These are phyloP conservation scores for Castanea sativa DNA, from an alignment of 306 rosid genomes.

Conservation along the genomic window DNA sequence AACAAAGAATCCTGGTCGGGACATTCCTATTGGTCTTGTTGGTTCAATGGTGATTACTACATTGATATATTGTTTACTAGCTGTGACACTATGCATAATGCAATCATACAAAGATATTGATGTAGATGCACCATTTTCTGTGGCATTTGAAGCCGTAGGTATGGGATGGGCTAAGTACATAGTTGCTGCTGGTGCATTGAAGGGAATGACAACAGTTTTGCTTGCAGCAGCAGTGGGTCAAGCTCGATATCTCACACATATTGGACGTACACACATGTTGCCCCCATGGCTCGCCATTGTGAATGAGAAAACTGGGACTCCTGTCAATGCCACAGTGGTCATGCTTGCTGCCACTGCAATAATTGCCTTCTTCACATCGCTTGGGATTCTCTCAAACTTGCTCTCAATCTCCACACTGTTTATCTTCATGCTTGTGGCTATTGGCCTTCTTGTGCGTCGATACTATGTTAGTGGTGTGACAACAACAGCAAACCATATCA, in stretches of 20 bases:
- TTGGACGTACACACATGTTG: constrained; percentile 86
- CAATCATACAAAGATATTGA: constrained; percentile 24
- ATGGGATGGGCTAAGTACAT: constrained; percentile 83
- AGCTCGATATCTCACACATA: constrained; percentile 82
- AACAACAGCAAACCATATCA: constrained; percentile 17
- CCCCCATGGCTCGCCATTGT: constrained; percentile 81
- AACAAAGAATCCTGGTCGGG: constrained; percentile 68
- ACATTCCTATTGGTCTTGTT: constrained; percentile 84
- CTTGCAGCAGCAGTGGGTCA: constrained; percentile 71
- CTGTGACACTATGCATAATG: constrained; percentile 75
- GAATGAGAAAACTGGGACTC: constrained; percentile 62
- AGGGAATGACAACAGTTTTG: constrained; percentile 85
- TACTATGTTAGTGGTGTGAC: constrained; percentile 58
- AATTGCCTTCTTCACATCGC: constrained; percentile 66
- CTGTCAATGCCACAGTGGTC: constrained; percentile 60
- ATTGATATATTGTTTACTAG: constrained; percentile 43
- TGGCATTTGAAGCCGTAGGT: constrained; percentile 67
- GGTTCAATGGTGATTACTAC: constrained; percentile 72
- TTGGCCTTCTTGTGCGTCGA: constrained; percentile 67
- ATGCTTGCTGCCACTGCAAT: constrained; percentile 57
- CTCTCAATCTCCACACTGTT: constrained; percentile 74
- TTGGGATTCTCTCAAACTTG: constrained; percentile 48
- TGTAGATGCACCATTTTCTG: constrained; percentile 51
- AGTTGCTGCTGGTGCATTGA: constrained; percentile 69
- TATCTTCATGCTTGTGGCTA: constrained; percentile 75